phyloP scores from a whole-genome alignment of 345 rosid species.

The Isatis tinctoria region DNA sequence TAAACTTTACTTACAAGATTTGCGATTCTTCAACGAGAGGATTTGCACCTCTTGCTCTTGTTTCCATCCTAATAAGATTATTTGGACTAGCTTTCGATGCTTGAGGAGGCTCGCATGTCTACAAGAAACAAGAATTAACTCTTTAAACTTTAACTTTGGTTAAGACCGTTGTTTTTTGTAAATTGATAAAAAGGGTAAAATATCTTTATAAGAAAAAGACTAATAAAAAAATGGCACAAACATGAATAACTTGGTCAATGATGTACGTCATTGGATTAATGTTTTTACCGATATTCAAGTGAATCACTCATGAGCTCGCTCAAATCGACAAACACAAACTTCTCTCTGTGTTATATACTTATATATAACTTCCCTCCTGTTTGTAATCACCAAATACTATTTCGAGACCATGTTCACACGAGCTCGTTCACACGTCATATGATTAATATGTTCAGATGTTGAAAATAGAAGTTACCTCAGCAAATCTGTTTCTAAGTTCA shows the following conservation, averaged over 20 bases:
- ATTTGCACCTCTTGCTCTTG: slow-evolving; percentile 39
- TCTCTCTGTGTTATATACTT: not conserved
- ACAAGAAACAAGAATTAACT: not conserved
- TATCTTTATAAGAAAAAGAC: not conserved
- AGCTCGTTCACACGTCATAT: not conserved
- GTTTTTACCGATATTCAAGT: not conserved
- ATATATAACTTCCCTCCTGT: not conserved
- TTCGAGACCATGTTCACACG: not conserved
- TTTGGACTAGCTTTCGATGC: slow-evolving; percentile 32
- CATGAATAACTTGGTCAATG: not conserved
- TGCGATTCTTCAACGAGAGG: slow-evolving; percentile 40
- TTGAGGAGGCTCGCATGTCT: slow-evolving; percentile 66
- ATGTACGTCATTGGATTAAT: not conserved
- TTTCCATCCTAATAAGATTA: slow-evolving; percentile 62
- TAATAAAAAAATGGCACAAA: not conserved
- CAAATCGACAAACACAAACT: not conserved
- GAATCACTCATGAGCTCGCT: not conserved
- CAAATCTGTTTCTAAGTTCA: slow-evolving; percentile 63
- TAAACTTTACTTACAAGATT: slow-evolving; percentile 40
- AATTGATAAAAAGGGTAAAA: not conserved
- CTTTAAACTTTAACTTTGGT: not conserved
- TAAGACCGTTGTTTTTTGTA: not conserved
- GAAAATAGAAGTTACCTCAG: slow-evolving; percentile 39
- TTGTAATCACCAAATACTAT: not conserved
- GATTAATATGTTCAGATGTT: not conserved